Conservation (phyloP, 257 asterid genomes). For the Solanum chmielewskii region DNA sequence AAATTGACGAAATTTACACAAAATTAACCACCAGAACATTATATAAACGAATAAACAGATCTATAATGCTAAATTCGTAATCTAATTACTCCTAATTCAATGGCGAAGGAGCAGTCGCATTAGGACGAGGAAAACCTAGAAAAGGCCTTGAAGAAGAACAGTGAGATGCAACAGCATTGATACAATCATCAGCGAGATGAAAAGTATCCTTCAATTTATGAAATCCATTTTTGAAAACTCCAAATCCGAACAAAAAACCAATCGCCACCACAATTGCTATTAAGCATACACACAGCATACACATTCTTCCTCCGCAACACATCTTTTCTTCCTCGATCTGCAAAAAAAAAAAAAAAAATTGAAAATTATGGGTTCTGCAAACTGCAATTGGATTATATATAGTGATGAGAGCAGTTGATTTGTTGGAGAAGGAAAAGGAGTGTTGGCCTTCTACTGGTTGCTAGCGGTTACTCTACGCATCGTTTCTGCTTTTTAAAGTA, state of each 20-base stretch:
- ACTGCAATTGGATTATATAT: neutral
- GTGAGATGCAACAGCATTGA: neutral
- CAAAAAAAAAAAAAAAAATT: neutral
- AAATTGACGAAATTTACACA: neutral
- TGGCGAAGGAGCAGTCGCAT: slow-evolving; percentile 27
- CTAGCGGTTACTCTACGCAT: slow-evolving; percentile 64
- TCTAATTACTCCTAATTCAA: neutral
- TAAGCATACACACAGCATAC: slow-evolving; percentile 41
- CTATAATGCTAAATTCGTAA: neutral
- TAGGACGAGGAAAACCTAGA: slow-evolving; percentile 18
- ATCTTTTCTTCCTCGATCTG: slow-evolving; percentile 4
- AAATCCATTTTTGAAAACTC: slow-evolving; percentile 56
- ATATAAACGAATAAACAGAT: neutral
- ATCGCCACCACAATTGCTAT: slow-evolving; percentile 34
- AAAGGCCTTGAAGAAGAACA: slow-evolving; percentile 30
- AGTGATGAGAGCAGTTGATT: neutral
- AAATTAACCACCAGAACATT: neutral
- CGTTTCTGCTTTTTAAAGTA: slow-evolving; percentile 7
- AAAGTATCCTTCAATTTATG: slow-evolving; percentile 38
- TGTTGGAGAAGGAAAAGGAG: slow-evolving; percentile 10
- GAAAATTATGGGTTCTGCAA: neutral
- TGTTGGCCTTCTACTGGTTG: slow-evolving; percentile 1
- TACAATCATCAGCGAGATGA: slow-evolving; percentile 11
- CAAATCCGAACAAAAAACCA: slow-evolving; percentile 66
- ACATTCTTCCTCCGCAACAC: slow-evolving; percentile 53